Evolutionary conservation across 2,329 filamentous ascomycete species (phyloP), one percentile per base, ranked within the genome.

Genomic region (Trichoderma sp.): DNA sequence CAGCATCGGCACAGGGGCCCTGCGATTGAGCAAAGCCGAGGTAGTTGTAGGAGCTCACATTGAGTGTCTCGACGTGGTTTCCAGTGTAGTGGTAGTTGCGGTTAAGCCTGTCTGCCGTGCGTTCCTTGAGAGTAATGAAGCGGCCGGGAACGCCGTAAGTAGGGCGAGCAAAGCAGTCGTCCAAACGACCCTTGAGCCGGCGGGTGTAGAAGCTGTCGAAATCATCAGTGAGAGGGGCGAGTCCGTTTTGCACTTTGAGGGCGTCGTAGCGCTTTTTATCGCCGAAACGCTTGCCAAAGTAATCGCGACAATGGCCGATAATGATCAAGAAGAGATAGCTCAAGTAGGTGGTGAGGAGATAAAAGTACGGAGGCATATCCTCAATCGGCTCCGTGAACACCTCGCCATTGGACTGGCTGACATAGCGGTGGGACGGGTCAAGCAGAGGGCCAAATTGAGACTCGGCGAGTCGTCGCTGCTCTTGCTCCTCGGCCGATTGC

Each of bases 11-110:
- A 77, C 96, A 99, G 52, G 96, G 95, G 13, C 96, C 96, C 73
- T 98, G 94, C 0, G 96, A 97, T 80, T 99, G 96, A 63, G 96
- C 96, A 76, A 99, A 99, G 55, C 96, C 96, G 29, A 99, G 92
- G 79, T 99, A 99, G 82, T 99, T 99, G 87, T 99, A 99, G 1
- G 96, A 99, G 83, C 95, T 97, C 91, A 99, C 92, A 82, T 99
- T 99, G 75, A 99, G 84, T 0, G 96, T 98, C 81, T 99, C 93
- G 1, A 95, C 98, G 70, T 89, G 91, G 59, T 93, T 97, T 69
- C 96, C 96, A 1, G 92, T 94, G 80, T 94, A 90, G 78, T 92
- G 88, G 84, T 97, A 99, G 70, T 91, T 91, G 76, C 91, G 87
- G 82, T 99, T 99, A 84, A 93, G 94, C 78, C 99, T 93, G 77